phyloP scores from a whole-genome alignment of 2,329 filamentous ascomycete genomes.

The Colletotrichum sp. region DNA sequence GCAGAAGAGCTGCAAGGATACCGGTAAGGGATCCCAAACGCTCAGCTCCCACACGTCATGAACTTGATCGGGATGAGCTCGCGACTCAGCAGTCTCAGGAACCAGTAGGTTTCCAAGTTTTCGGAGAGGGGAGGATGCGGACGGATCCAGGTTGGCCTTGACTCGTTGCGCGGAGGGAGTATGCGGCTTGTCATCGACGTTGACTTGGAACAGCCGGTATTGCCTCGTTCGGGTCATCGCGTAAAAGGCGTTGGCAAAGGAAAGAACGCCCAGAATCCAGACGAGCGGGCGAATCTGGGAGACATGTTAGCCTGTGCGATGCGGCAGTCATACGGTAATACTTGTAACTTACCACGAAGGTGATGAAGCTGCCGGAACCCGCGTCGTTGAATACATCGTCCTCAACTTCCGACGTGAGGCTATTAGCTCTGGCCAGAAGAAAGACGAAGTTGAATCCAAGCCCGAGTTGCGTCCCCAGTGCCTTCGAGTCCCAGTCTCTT shows the following conservation, averaged over 20 bases:
- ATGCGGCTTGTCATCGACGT: conserved; percentile 75
- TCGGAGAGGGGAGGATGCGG: conserved; percentile 78
- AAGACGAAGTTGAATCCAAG: conserved; percentile 80
- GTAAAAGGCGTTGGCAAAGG: conserved; percentile 79
- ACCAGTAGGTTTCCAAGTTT: conserved; percentile 74
- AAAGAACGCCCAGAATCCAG: conserved; percentile 70
- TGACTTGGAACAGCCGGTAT: conserved; percentile 90
- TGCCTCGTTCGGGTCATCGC: conserved; percentile 82
- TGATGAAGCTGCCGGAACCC: conserved; percentile 68
- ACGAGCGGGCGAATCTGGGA: conserved; percentile 71
- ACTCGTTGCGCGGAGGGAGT: conserved; percentile 91
- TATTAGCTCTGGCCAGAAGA: conserved; percentile 83
- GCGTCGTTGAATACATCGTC: conserved; percentile 89
- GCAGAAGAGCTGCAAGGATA: conserved; percentile 83
- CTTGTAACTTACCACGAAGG: conserved; percentile 52
- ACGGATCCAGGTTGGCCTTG: conserved; percentile 82
- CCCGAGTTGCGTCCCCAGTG: conserved; percentile 78
- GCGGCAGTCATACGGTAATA: not conserved
- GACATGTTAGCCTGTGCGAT: conserved; percentile 4
- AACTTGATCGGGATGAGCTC: conserved; percentile 81
- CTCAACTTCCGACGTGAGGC: conserved; percentile 53
- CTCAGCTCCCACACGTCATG: conserved; percentile 94
- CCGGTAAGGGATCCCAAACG: conserved; percentile 90
- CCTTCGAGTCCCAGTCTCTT: conserved; percentile 85
- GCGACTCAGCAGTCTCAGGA: conserved; percentile 75